These are phyloP conservation scores for Aspergillus felis DNA, from an alignment of 2,329 filamentous ascomycete genomes.

Conservation along the genomic window DNA sequence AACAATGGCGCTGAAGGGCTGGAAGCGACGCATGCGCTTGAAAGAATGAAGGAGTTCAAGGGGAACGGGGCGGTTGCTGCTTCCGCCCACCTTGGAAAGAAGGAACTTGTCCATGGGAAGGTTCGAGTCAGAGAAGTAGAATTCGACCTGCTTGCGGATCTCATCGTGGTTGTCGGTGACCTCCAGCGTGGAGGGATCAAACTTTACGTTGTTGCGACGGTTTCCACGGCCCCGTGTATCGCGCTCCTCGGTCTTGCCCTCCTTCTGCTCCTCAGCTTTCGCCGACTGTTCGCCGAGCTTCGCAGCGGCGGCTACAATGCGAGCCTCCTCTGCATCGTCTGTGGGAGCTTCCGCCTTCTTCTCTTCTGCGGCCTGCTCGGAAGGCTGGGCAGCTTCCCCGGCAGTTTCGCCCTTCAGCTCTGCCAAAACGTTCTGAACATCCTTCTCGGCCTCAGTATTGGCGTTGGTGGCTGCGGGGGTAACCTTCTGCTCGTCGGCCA, in stretches of 20 bases:
- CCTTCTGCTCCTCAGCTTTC: constrained; percentile 31
- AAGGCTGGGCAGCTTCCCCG: constrained; percentile 10
- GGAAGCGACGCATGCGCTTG: constrained; percentile 94
- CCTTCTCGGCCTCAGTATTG: constrained; percentile 43
- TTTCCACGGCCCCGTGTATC: constrained; percentile 24
- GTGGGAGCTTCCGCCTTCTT: constrained; percentile 20
- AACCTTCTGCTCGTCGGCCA: constrained; percentile 39
- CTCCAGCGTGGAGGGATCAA: constrained; percentile 62
- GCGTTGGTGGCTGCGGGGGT: constrained; percentile 20
- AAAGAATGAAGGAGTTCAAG: constrained; percentile 78
- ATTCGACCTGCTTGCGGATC: constrained; percentile 91
- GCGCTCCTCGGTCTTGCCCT: constrained; percentile 15
- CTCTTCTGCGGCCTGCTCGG: constrained; percentile 4
- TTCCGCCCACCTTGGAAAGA: constrained; percentile 71
- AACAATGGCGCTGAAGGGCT: constrained; percentile 79
- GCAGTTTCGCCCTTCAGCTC: constrained; percentile 39
- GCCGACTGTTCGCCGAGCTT: constrained; percentile 37
- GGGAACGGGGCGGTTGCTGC: constrained; percentile 68
- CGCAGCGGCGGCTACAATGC: constrained; percentile 35
- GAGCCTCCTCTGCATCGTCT: constrained; percentile 35
- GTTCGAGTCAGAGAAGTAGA: constrained; percentile 93
- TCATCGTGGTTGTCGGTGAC: constrained; percentile 72
- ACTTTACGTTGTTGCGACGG: constrained; percentile 61
- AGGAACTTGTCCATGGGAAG: constrained; percentile 85
- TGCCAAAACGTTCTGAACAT: constrained; percentile 44